Percentiles rank a stretch among this genome's conserved stretches.
Conservation (phyloP, 1,284 basidiomycete genomes). For the Microbotryum scabiosae region DNA sequence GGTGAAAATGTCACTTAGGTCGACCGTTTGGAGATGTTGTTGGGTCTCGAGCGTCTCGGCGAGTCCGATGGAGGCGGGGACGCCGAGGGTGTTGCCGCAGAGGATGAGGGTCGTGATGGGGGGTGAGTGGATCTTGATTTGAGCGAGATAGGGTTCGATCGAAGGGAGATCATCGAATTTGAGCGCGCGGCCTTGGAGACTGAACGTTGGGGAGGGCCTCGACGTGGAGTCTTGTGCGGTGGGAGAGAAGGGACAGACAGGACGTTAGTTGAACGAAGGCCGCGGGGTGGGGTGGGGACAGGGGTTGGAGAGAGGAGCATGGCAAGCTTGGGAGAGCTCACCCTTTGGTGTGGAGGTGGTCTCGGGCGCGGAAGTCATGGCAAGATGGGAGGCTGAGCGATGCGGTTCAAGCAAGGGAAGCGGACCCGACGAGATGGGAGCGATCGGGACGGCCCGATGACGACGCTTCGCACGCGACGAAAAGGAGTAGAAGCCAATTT, state of each 20-base stretch:
- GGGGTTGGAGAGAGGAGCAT: neutral
- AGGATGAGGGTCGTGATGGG: constrained; percentile 38
- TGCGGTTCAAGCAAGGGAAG: neutral
- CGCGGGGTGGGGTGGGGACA: too few relatives aligned
- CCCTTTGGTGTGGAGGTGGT: neutral
- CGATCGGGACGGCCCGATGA: too few relatives aligned
- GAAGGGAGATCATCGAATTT: constrained; percentile 75
- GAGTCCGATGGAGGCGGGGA: constrained; percentile 79
- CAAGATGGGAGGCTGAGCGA: neutral
- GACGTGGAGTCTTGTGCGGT: constrained; percentile 8
- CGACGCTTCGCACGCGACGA: too few relatives aligned
- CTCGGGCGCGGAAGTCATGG: too few relatives aligned
- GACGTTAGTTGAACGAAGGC: neutral
- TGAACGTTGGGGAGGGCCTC: constrained; percentile 40
- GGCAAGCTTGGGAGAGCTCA: neutral
- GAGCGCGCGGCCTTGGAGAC: constrained; percentile 63
- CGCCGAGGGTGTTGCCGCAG: constrained; percentile 91
- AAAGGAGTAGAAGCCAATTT: too few relatives aligned
- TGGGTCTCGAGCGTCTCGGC: constrained; percentile 70
- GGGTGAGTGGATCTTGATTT: constrained; percentile 31
- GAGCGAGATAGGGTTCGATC: constrained; percentile 60
- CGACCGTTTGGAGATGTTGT: constrained; percentile 69
- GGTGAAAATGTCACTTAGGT: constrained; percentile 97
- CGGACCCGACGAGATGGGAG: neutral
- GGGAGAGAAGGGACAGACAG: neutral